Evolutionary conservation across 2,329 filamentous ascomycete genomes (phyloP), one percentile per base, ranked within the genome.

Genomic region (Lasiodiplodia sp.): DNA sequence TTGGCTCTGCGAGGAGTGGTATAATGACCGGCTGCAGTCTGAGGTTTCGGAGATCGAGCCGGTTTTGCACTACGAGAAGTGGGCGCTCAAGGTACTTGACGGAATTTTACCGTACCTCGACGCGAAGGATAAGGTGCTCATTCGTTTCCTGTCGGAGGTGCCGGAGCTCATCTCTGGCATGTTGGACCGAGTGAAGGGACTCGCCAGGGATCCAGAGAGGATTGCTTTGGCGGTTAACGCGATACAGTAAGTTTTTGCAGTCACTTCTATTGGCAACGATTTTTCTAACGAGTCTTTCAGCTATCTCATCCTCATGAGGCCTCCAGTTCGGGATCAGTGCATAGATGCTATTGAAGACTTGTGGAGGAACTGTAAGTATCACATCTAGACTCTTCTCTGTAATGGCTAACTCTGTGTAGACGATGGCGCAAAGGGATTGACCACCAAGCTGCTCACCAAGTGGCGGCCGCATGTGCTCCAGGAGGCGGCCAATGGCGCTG

Each of bases 1-100:
- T 8, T 99, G 96, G 96, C 86, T 99, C 18, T 97, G 91, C 74
- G 96, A 99, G 79, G 96, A 99, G 81, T 99, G 96, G 95, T 98
- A 97, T 80, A 96, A 94, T 74, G 95, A 98, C 78, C 89, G 85
- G 53, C 80, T 93, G 38, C 82, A 86, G 66, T 69, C 74, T 7
- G 77, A 78, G 12, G 83, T 85, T 51, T 84, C 87, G 3, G 76
- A 86, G 40, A 75, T 74, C 3, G 62, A 69, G n/a, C 69, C 74
- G 7, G 72, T 73, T 28, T 75, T 76, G 23, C 88, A 96, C 78
- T 97, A 97, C 79, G 89, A 93, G 69, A 88, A 88, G 75, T 96
- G 92, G 87, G 89, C 89, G 2, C 80, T 94, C 70, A 91, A 90
- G 69, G 85, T 98, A n/a, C 85, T 99, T 21, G 94, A 97, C 76